Evolutionary conservation across 2,329 filamentous ascomycete genomes (phyloP).

Genomic region (Stromatinia cepivora): DNA sequence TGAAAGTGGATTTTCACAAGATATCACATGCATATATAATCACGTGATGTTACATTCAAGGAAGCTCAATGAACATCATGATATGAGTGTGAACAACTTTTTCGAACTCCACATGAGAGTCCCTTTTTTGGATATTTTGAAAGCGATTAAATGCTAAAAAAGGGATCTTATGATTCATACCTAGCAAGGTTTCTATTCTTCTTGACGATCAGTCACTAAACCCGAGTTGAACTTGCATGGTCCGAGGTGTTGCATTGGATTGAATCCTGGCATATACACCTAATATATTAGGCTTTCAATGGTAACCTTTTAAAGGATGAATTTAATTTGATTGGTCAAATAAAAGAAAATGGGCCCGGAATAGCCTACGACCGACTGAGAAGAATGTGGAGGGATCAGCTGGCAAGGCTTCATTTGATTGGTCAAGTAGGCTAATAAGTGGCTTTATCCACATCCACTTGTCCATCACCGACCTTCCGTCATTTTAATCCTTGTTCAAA

Average conservation of each 20-base stretch:
- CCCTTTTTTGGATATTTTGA: neutral
- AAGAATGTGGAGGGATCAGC: neutral
- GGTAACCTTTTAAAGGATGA: neutral
- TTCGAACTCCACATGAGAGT: neutral
- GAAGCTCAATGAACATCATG: neutral
- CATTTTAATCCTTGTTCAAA: neutral
- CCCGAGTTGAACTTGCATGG: neutral
- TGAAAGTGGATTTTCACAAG: conserved; percentile 4
- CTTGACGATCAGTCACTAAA: neutral
- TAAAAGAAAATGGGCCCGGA: neutral
- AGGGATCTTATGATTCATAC: conserved; percentile 4
- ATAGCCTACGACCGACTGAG: neutral
- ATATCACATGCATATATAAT: neutral
- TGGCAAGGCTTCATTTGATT: neutral
- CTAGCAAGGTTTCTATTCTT: neutral
- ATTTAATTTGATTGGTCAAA: too few species aligned
- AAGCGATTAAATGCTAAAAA: neutral
- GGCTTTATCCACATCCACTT: neutral
- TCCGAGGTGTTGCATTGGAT: too few species aligned
- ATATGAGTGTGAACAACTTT: neutral
- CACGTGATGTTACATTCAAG: neutral
- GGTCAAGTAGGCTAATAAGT: conserved; percentile 1
- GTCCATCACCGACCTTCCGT: neutral
- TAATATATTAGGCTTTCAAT: neutral
- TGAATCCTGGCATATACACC: neutral